A percentile compares a stretch with the other conserved stretches of the same genome.
These are phyloP conservation scores for Triangularia verruculosa DNA, from an alignment of 2,329 filamentous ascomycete genomes.

Conservation along the genomic window DNA sequence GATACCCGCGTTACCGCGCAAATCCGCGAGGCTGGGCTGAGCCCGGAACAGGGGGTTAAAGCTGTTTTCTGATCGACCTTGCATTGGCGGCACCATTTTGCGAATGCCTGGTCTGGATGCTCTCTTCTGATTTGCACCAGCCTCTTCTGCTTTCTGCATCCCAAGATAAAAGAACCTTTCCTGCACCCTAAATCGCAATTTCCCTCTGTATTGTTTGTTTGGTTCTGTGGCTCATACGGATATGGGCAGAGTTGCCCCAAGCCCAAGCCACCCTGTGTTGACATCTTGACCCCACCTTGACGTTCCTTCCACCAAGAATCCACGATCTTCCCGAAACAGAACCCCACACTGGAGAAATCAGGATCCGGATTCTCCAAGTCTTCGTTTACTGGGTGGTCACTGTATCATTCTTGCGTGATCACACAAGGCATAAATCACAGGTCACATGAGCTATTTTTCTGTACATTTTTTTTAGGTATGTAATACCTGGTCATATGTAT, in stretches of 20 bases:
- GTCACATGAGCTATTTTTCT: not conserved
- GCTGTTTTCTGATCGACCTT: not conserved
- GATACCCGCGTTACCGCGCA: conserved; percentile 4
- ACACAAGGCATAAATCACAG: not conserved
- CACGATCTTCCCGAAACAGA: not conserved
- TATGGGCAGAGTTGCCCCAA: not conserved
- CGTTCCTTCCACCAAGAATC: not conserved
- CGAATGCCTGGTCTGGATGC: not conserved
- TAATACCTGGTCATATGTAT: not conserved
- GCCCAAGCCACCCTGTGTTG: not conserved
- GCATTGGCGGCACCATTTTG: not conserved
- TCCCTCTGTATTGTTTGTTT: not conserved
- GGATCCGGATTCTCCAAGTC: not conserved
- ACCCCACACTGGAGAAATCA: not conserved
- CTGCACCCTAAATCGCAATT: conserved; percentile 1
- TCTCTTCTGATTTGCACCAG: not conserved
- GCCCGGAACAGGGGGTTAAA: conserved; percentile 4
- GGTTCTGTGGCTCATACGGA: not conserved
- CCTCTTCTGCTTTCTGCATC: not conserved
- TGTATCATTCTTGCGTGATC: not conserved
- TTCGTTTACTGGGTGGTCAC: not conserved
- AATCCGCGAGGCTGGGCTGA: conserved; percentile 22
- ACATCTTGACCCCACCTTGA: not conserved
- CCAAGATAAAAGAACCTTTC: not conserved
- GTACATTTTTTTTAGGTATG: not conserved